phyloP scores from a whole-genome alignment of 1,284 basidiomycete genomes.

The Cryptococcus sp. region DNA sequence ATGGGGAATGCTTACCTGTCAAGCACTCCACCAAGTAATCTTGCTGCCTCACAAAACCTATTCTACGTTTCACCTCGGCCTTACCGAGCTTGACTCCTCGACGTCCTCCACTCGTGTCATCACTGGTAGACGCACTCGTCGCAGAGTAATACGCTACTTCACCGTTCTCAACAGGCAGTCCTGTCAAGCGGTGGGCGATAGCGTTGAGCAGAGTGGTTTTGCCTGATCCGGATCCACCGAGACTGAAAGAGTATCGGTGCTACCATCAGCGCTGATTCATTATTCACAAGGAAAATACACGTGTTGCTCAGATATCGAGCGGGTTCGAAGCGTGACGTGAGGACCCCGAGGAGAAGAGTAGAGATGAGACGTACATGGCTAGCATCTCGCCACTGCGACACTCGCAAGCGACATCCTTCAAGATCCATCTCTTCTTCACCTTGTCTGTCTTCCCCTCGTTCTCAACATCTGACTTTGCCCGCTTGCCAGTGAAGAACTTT shows the following conservation, averaged over 20 bases:
- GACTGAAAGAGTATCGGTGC: slow-evolving; percentile 18
- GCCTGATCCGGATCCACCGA: slow-evolving; percentile 51
- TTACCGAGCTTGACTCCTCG: slow-evolving; percentile 20
- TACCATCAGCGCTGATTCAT: too few relatives aligned
- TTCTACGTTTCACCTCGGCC: slow-evolving; percentile 43
- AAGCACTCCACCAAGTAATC: slow-evolving; percentile 52
- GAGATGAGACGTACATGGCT: slow-evolving; percentile 45
- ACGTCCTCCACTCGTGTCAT: not conserved
- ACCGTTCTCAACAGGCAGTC: slow-evolving; percentile 46
- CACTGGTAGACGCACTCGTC: slow-evolving; percentile 6
- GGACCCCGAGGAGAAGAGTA: not conserved
- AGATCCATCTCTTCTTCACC: slow-evolving; percentile 40
- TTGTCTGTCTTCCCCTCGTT: slow-evolving; percentile 15
- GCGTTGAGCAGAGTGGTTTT: slow-evolving; percentile 55
- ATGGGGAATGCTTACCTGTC: slow-evolving; percentile 40
- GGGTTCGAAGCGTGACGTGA: not conserved
- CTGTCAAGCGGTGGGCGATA: slow-evolving; percentile 48
- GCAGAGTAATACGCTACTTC: slow-evolving; percentile 35
- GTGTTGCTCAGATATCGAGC: not conserved
- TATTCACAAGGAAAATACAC: too few relatives aligned
- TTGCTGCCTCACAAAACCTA: slow-evolving; percentile 53
- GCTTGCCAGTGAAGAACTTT: slow-evolving; percentile 8
- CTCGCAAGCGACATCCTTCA: slow-evolving; percentile 46
- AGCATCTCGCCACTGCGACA: slow-evolving; percentile 51
- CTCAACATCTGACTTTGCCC: slow-evolving; percentile 1